These are phyloP conservation scores for Eucalyptus virginea DNA, from an alignment of 345 rosid species.

Conservation along the genomic window DNA sequence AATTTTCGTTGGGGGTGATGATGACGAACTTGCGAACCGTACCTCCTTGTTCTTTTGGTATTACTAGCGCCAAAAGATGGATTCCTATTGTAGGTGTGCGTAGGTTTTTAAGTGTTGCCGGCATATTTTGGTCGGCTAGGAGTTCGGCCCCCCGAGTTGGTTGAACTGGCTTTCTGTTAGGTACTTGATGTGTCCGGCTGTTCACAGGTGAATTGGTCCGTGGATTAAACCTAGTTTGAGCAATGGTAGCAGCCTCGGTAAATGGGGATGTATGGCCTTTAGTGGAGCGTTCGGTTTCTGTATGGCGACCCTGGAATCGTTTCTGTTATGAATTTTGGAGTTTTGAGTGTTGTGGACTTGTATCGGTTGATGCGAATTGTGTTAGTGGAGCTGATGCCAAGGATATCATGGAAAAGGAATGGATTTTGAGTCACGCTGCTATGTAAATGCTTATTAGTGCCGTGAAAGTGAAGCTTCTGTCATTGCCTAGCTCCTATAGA, in stretches of 20 bases:
- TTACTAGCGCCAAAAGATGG: no score
- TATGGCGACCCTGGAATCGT: background rate
- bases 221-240: background rate
- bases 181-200: background rate
- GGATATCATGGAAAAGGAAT: background rate
- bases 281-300: background rate
- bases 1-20: background rate
- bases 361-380: background rate
- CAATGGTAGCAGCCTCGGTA: background rate
- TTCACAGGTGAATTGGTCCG: background rate
- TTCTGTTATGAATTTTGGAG: background rate
- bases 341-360: background rate
- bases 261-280: background rate
- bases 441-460: background rate
- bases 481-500: background rate
- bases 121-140: no score
- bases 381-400: background rate
- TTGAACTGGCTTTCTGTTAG: background rate
- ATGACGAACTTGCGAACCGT: background rate
- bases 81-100: background rate
- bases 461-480: background rate
- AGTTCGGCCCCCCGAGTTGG: background rate
- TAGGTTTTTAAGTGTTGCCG: no score
- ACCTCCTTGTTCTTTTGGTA: no score
- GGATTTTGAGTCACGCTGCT: background rate